Percentiles rank a stretch among this genome's conserved stretches.
Conservation (phyloP, 2,329 filamentous ascomycete genomes). For the Chrysosphaeria jannelii region DNA sequence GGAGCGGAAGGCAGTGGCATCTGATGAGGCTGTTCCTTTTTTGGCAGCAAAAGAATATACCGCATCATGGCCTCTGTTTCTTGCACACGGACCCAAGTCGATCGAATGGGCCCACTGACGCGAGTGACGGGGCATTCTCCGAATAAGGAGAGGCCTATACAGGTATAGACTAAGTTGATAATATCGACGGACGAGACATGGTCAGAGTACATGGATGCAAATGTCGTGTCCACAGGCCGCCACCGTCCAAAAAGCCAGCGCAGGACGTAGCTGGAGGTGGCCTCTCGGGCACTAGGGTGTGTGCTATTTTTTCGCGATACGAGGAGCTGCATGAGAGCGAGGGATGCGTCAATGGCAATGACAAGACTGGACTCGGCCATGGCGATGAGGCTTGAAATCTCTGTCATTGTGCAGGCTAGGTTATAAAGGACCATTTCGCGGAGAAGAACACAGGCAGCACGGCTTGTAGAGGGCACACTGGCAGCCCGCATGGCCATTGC, state of each 20-base stretch:
- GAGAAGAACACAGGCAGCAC: constrained; percentile 48
- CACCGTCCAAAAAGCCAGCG: constrained; percentile 61
- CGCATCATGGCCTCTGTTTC: constrained; percentile 15
- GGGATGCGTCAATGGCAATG: constrained; percentile 59
- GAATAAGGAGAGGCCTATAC: no score
- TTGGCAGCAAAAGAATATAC: no score
- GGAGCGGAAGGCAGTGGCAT: constrained; percentile 14
- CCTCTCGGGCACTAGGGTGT: constrained; percentile 35
- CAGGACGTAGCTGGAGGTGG: constrained; percentile 39
- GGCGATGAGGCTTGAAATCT: constrained; percentile 40
- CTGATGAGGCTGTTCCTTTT: no score
- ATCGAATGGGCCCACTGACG: constrained; percentile 17
- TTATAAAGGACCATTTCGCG: no score
- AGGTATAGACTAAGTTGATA: constrained; percentile 37
- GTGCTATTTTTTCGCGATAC: constrained; percentile 34
- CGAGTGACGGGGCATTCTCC: constrained; percentile 10
- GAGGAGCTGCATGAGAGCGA: constrained; percentile 40
- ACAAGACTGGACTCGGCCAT: constrained; percentile 54
- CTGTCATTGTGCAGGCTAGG: no score
- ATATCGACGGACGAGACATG: constrained; percentile 36
- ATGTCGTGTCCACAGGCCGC: constrained; percentile 46
- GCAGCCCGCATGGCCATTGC: constrained; percentile 40
- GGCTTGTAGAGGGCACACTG: constrained; percentile 37
- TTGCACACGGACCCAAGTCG: constrained; percentile 17
- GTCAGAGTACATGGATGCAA: constrained; percentile 29